Evolutionary conservation across 2,329 filamentous ascomycete species (phyloP).

Genomic region (Pseudogymnoascus verrucosus): DNA sequence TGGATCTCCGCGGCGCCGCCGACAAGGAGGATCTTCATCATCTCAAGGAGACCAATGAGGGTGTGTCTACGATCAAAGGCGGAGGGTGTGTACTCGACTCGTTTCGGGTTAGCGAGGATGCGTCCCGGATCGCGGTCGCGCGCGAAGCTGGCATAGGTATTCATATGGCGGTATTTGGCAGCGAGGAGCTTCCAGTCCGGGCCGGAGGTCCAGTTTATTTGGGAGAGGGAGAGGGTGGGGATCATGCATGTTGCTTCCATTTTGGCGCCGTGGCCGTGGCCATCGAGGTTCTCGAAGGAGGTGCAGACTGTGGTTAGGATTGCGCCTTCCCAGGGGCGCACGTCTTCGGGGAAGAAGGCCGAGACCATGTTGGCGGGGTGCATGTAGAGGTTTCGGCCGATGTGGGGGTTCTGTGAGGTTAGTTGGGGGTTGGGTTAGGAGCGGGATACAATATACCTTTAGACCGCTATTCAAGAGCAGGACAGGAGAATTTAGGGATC

Average conservation of each 20-base stretch:
- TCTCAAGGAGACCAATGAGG: constrained; percentile 63
- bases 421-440: background rate
- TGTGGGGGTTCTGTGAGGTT: constrained; percentile 53
- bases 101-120: constrained; percentile 45
- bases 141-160: constrained; percentile 63
- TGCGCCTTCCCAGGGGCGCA: constrained; percentile 62
- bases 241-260: constrained; percentile 70
- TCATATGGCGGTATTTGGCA: constrained; percentile 60
- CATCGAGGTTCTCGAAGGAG: constrained; percentile 74
- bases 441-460: constrained; percentile 24
- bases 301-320: constrained; percentile 73
- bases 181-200: constrained; percentile 65
- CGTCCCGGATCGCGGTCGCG: constrained; percentile 70
- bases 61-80: constrained; percentile 64
- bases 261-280: constrained; percentile 72
- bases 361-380: constrained; percentile 60
- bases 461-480: constrained; percentile 71
- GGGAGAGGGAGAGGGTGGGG: constrained; percentile 55
- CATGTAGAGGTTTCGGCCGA: constrained; percentile 73
- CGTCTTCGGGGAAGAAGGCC: constrained; percentile 60
- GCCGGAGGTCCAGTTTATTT: constrained; percentile 57
- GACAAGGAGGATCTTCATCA: constrained; percentile 70
- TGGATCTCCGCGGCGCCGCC: constrained; percentile 73
- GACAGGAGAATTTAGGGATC: constrained; percentile 68
- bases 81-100: constrained; percentile 65